Evolutionary conservation across 2,329 filamentous ascomycete genomes (phyloP), one percentile per base, ranked within the genome.

Genomic region (Aspergillus fumigatiaffinis): DNA sequence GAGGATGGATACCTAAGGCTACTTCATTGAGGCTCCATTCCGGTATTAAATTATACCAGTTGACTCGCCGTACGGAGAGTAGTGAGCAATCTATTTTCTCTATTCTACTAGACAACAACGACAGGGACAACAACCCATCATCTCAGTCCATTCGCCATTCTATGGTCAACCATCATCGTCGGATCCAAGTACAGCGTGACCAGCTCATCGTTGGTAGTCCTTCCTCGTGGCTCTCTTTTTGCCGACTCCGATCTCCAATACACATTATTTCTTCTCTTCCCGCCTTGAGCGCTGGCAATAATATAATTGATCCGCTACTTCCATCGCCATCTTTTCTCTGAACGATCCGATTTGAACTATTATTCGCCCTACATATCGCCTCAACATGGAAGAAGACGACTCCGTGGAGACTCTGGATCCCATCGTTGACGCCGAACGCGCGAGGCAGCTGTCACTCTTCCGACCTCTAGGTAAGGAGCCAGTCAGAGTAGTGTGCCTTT

Each of bases 381-480:
- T 55, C 35, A 17, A 26, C 50, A 50, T 57, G 46, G 51, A 63
- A 35, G 50, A 41, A 35, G 50, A 41, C 29, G 29, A 41, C 12
- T 51, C 29, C 32, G n/a, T 20, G 38, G 29, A 57, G 51, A 46
- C 53, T 54, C 73, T 73, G 67, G 64, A 68, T 50, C 60, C 63
- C 52, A 58, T 64, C 42, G 65, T 73, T 62, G 71, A 74, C 64
- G 70, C 72, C 59, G 72, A 72, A 68, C 73, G 70, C 68, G 73
- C 73, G 59, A 72, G 71, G 64, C 66, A 77, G 57, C 65, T 77
- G 67, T 77, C 76, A 57, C 68, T 77, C 50, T 74, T 78, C 63
- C 74, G 75, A 63, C 76, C 76, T 61, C 66, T 77, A 62, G 76
- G 76, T 78, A 71, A 67, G 75, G 62, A 68, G 62, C 73, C 73